phyloP scores from a whole-genome alignment of 129 eudicot genomes.

The Escallonia herrerae region DNA sequence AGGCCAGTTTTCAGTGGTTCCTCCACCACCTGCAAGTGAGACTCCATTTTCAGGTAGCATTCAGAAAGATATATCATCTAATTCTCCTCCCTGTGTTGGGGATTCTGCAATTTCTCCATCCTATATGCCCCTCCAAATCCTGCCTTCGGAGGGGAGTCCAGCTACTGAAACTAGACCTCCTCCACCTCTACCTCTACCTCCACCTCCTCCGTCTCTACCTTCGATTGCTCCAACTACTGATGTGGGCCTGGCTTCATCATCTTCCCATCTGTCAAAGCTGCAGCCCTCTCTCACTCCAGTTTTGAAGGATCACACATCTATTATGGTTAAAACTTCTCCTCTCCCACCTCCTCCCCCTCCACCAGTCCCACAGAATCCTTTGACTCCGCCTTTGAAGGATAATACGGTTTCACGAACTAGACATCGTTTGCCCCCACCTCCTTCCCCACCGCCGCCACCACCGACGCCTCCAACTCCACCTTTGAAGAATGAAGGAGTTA shows the following conservation, averaged over 20 bases:
- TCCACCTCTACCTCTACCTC: conserved; percentile 13
- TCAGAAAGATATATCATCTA: background rate
- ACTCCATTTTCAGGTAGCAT: conserved; percentile 6
- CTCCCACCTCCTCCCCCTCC: conserved; percentile 25
- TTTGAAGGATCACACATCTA: conserved; percentile 12
- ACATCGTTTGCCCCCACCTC: conserved; percentile 24
- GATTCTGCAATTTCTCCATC: conserved; percentile 10
- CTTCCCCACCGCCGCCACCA: conserved; percentile 9
- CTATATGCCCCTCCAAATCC: conserved; percentile 10
- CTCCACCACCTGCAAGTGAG: conserved; percentile 11
- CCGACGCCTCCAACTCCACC: conserved; percentile 4
- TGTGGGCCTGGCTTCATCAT: conserved; percentile 14
- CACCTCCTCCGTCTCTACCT: conserved; percentile 15
- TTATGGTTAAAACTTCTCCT: conserved; percentile 9
- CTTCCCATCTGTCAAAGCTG: conserved; percentile 14
- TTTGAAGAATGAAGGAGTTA: background rate
- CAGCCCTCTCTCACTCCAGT: conserved; percentile 16
- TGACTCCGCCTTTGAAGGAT: conserved; percentile 28
- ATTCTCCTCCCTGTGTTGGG: conserved; percentile 3
- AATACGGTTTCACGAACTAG: conserved; percentile 16
- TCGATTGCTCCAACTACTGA: conserved; percentile 12
- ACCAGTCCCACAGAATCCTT: conserved; percentile 9
- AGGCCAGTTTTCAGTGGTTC: background rate
- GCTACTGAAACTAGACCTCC: conserved; percentile 8
- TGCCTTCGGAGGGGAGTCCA: background rate